A percentile compares a stretch with the other conserved stretches of the same genome.
Evolutionary conservation across 768 basidiomycete species (phyloP).

Genomic region (Lentinula sp.): DNA sequence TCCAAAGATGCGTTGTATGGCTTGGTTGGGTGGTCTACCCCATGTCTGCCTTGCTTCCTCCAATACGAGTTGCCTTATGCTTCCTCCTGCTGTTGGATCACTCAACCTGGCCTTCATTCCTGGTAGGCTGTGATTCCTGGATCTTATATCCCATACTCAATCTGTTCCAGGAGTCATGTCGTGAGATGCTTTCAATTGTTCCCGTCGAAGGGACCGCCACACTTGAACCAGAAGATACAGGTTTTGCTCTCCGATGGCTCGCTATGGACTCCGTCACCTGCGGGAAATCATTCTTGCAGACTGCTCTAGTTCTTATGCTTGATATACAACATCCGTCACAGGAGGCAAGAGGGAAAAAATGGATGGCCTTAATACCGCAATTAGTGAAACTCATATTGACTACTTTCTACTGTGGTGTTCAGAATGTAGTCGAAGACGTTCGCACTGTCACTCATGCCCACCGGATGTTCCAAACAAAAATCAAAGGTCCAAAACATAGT

Average conservation of each 20-base stretch:
- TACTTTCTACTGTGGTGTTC: neutral
- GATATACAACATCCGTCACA: neutral
- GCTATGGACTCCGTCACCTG: neutral
- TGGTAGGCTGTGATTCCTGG: slow-evolving; percentile 5
- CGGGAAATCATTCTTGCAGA: neutral
- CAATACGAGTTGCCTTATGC: neutral
- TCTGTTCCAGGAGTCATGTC: neutral
- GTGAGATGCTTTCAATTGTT: neutral
- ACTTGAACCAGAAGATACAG: neutral
- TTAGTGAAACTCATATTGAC: neutral
- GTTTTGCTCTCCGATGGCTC: neutral
- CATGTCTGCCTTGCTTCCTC: neutral
- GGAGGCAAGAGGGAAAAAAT: neutral
- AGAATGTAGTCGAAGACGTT: neutral
- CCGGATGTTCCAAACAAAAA: neutral
- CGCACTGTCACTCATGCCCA: neutral
- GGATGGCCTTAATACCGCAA: neutral
- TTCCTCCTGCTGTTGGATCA: neutral
- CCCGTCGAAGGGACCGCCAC: neutral
- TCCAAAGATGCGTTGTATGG: neutral
- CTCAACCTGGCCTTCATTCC: slow-evolving; percentile 7
- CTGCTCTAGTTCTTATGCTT: neutral
- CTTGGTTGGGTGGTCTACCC: neutral
- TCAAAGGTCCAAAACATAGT: neutral
- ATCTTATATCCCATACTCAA: too few relatives aligned